A percentile compares a stretch with the other conserved stretches of the same genome.
These are phyloP conservation scores for Lichtheimia ornata DNA, from an alignment of 371 early-diverging fungal genomes.

Conservation along the genomic window DNA sequence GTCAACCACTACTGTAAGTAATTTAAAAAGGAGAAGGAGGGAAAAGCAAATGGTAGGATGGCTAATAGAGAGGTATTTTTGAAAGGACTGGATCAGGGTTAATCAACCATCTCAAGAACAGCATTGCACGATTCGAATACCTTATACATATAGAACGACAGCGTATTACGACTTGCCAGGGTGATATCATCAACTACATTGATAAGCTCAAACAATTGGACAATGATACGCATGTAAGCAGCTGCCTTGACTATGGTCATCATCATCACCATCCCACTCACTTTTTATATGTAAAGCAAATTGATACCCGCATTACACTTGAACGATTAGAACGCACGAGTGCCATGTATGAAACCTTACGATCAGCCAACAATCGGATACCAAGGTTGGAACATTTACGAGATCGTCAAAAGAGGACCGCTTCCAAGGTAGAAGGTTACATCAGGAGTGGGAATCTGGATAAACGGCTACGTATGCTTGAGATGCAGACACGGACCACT, in stretches of 20 bases:
- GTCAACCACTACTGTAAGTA: conserved; percentile 1
- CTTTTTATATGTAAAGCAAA: neutral
- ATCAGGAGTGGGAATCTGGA: neutral
- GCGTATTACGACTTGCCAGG: conserved; percentile 3
- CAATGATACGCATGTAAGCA: conserved; percentile 5
- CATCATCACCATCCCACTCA: neutral
- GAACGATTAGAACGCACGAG: neutral
- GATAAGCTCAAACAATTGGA: conserved; percentile 8
- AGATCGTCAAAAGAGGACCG: conserved; percentile 4
- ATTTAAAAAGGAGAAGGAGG: neutral
- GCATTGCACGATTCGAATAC: conserved; percentile 13
- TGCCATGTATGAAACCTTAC: neutral
- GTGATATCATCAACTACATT: conserved; percentile 2
- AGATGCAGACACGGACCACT: conserved; percentile 7
- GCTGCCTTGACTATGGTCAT: neutral
- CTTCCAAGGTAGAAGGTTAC: conserved; percentile 5
- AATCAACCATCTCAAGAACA: conserved; percentile 1
- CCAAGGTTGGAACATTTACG: neutral
- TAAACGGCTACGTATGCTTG: conserved; percentile 5
- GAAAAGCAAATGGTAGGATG: neutral
- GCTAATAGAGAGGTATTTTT: too few species aligned
- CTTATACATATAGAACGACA: conserved; percentile 7
- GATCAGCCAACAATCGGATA: neutral
- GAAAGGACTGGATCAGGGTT: conserved; percentile 4
- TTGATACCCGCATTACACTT: neutral